Percentiles rank a stretch among this genome's conserved stretches.
These are phyloP conservation scores for Fagopyrum homotropicum DNA, from an alignment of 148 eudicot genomes.

Conservation along the genomic window DNA sequence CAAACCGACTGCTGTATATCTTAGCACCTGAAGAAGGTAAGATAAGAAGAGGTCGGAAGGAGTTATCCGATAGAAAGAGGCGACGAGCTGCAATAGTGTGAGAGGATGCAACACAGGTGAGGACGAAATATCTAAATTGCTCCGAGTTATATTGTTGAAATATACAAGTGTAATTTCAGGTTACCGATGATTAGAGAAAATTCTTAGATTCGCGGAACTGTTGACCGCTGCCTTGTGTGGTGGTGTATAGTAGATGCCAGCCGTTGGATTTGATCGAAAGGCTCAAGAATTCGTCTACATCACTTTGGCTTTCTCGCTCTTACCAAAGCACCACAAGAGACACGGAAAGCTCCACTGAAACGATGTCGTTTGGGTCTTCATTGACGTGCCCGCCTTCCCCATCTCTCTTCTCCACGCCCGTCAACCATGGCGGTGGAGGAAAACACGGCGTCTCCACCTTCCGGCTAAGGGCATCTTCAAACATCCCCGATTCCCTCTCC, in stretches of 20 bases:
- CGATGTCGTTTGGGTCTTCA: constrained; percentile 50
- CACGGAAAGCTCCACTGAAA: neutral
- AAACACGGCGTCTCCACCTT: constrained; percentile 3
- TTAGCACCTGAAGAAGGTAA: no score
- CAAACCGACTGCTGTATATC: no score
- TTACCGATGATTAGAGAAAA: no score
- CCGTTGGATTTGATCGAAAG: neutral
- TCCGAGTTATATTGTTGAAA: no score
- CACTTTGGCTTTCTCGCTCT: neutral
- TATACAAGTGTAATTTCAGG: no score
- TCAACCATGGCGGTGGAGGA: constrained; percentile 14
- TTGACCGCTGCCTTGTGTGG: neutral
- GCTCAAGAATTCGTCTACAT: neutral
- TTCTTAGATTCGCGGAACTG: neutral
- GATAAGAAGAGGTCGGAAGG: no score
- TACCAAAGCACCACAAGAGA: neutral
- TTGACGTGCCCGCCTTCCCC: constrained; percentile 19
- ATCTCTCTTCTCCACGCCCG: constrained; percentile 19
- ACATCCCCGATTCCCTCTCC: constrained; percentile 82
- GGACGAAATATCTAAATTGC: no score
- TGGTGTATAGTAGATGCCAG: neutral
- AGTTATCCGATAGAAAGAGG: no score
- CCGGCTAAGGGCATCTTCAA: constrained; percentile 59
- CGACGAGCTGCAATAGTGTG: no score
- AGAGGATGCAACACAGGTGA: no score